Evolutionary conservation across 2,329 filamentous ascomycete species (phyloP).

Genomic region (Zalaria sp.): DNA sequence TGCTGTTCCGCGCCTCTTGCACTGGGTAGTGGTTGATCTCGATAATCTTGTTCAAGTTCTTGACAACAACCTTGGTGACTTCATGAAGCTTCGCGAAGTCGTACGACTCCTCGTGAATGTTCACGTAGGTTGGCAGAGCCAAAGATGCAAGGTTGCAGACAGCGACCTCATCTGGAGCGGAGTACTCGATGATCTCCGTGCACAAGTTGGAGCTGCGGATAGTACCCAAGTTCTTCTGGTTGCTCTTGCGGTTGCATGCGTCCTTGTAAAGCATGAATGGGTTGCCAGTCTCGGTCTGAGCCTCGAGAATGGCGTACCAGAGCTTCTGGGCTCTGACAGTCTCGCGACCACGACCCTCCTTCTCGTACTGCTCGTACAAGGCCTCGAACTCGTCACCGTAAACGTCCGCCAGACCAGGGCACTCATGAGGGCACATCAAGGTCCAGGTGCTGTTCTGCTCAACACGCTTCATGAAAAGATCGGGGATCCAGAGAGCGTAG

Average conservation of each 20-base stretch:
- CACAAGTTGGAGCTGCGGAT: slow-evolving; percentile 98
- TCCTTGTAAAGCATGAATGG: slow-evolving; percentile 99
- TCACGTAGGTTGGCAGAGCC: slow-evolving; percentile 79
- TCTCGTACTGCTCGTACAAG: slow-evolving; percentile 82
- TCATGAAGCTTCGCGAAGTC: slow-evolving; percentile 97
- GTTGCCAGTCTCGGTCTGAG: slow-evolving; percentile 97
- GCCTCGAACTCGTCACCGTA: slow-evolving; percentile 97
- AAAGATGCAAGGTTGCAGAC: slow-evolving; percentile 96
- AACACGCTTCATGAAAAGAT: slow-evolving; percentile 99
- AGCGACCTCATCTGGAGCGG: slow-evolving; percentile 90
- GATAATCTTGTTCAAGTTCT: slow-evolving; percentile 96
- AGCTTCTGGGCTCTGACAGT: slow-evolving; percentile 97
- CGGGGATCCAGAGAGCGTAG: slow-evolving; percentile 94
- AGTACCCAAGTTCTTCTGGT: slow-evolving; percentile 98
- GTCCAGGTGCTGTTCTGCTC: slow-evolving; percentile 96
- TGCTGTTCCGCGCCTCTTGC: slow-evolving; percentile 81
- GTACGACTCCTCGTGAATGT: slow-evolving; percentile 70
- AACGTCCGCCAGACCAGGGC: slow-evolving; percentile 84
- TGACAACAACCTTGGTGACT: slow-evolving; percentile 80
- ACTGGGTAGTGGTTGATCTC: slow-evolving; percentile 99
- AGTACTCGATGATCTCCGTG: slow-evolving; percentile 98
- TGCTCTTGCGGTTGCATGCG: slow-evolving; percentile 95
- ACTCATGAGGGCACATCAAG: slow-evolving; percentile 95
- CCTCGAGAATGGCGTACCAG: slow-evolving; percentile 96
- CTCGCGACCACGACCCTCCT: slow-evolving; percentile 71